Evolutionary conservation across 2,329 filamentous ascomycete species (phyloP), one percentile per base, ranked within the genome.

Genomic region (Coccinonectria pachysandricola): DNA sequence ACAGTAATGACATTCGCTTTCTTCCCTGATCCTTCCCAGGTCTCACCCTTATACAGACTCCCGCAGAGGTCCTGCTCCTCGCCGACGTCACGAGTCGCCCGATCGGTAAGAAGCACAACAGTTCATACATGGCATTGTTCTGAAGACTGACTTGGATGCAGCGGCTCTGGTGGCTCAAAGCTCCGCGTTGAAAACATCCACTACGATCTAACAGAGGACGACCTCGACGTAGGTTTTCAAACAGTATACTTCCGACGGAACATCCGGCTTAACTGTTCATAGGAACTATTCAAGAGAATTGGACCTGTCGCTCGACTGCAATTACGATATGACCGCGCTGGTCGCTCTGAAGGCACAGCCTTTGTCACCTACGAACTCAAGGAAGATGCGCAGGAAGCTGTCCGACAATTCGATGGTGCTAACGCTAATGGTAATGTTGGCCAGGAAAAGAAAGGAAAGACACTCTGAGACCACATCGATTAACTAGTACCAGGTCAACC

Each of bases 111-210:
- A 15, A 13, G 18, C 9, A 15, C 10, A 12, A n/a, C 14, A 12
- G 3, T 16, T 12, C 7, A 15, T 6, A 19, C 13, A 22, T 12
- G 36, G 42, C 40, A 29, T 31, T 20, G 28, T 32, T 38, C 12
- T 35, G 15, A 39, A 23, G 13, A 31, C 37, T 39, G n/a, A n/a
- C 18, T 28, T 8, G 12, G 10, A 14, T 23, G 17, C 39, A 72
- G 72, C 46, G 64, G 70, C 18, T 49, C 59, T 15, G 58, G 60
- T 30, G 75, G 77, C 42, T 65, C 76, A 23, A 88, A 84, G 56
- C 57, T 95, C 40, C 78, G 79, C 39, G 79, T 94, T 35, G 84
- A 92, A 35, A 94, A 94, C 51, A 62, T 95, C 31, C 87, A 95
- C 54, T 95, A 93, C 54, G 87, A 95, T 34, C 68, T 95, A 36